Conservation (phyloP, 1,139 yeast species). For the Taiozyma sp. region DNA sequence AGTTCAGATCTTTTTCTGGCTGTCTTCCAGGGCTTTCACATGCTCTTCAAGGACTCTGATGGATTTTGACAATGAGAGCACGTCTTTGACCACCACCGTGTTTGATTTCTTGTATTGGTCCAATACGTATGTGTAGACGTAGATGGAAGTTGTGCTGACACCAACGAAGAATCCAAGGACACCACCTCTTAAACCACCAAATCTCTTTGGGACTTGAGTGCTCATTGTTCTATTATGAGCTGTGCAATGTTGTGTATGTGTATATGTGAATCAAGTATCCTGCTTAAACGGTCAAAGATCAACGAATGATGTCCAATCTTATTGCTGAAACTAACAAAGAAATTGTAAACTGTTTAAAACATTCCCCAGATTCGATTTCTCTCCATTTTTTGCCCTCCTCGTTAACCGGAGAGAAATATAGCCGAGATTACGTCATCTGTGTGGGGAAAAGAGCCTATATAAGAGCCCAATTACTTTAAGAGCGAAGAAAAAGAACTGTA, state of each 20-base stretch:
- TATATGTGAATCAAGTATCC: not conserved
- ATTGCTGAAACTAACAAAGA: not conserved
- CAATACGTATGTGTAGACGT: slow-evolving; percentile 70
- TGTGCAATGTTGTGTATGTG: not conserved
- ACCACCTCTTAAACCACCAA: slow-evolving; percentile 66
- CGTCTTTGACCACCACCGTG: slow-evolving; percentile 70
- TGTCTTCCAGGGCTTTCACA: slow-evolving; percentile 49
- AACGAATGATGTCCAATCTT: not conserved
- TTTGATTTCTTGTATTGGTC: slow-evolving; percentile 76
- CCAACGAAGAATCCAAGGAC: slow-evolving; percentile 76
- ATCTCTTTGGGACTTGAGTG: slow-evolving; percentile 27
- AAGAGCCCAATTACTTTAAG: not conserved
- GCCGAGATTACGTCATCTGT: not conserved
- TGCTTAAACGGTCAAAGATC: not conserved
- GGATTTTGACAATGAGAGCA: slow-evolving; percentile 63
- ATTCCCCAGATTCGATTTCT: not conserved
- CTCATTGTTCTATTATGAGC: not conserved
- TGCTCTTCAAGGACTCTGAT: slow-evolving; percentile 65
- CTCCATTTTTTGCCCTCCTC: not conserved
- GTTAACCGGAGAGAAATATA: not conserved
- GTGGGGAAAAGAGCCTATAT: not conserved
- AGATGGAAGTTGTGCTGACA: slow-evolving; percentile 67
- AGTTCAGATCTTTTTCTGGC: slow-evolving; percentile 1
- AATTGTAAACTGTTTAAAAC: not conserved
- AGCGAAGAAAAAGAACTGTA: too few relatives aligned